Evolutionary conservation across 169 alveolate genomes (phyloP), one percentile per base, ranked within the genome.

Genomic region (Babesia ovis): DNA sequence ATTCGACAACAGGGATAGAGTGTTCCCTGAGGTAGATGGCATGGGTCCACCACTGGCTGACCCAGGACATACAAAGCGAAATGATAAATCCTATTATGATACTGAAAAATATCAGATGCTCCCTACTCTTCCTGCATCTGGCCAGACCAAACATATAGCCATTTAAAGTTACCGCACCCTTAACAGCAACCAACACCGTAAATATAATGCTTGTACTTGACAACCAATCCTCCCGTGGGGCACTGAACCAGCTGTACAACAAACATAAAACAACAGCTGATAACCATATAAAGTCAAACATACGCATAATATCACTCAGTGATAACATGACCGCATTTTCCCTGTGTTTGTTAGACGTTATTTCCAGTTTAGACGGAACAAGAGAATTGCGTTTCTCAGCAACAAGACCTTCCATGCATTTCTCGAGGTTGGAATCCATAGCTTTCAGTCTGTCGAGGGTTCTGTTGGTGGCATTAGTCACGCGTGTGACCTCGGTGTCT

Each of bases 1-100:
- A 50, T 31, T 34, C 25, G 1, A 11, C 31, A n/a, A 64, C 37
- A 20, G 74, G 50, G 11, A 8, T 64, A 25, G 37, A 4, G 32
- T 71, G 83, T 31, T 71, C 72, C n/a, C 27, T 51, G 61, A 58
- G 18, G 51, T 55, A 68, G 54, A 61, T 14, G 41, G 55, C 57
- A 37, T 79, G 72, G 18, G 79, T 61, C 50, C 55, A 79, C 87
- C 82, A 79, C 69, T 79, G 87, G 18, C 76, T 51, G 39, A 69
- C 53, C 69, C 77, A 79, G 9, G 87, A 79, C 45, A 66, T 54
- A 31, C 60, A 6, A 16, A 79, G 22, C 16, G 83, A 57, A 12
- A 70, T 39, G 5, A 79, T 9, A 18, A 79, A 35, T 16, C 87
- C 83, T 0, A 59, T 4, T 4, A 79, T n/a, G 50, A 79, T 39